Evolutionary conservation across 768 basidiomycete genomes (phyloP), one percentile per base, ranked within the genome.

Genomic region (Suillus tomentosus): DNA sequence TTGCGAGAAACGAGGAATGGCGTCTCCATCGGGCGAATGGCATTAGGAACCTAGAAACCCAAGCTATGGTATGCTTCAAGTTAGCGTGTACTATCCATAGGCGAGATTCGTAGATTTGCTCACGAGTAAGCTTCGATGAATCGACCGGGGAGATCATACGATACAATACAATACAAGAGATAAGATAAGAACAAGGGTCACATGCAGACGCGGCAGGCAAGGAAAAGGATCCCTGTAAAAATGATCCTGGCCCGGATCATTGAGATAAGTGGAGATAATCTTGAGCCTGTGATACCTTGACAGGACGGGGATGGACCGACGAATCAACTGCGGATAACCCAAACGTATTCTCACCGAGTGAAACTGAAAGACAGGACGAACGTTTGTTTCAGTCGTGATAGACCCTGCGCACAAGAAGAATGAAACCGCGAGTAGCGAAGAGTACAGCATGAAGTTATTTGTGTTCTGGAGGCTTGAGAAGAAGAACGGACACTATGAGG

Each of bases 21-120:
- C 24, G 40, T 17, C 8, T 40, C 56, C 9, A 22, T 15, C 27
- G 39, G 24, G 22, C 19, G 10, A 27, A 40, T 57, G 55, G 3
- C 40, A 19, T 42, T 27, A 31, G 36, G 39, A 19, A 39, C 22
- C 37, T 40, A 17, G 15, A 57, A 11, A 10, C 56, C 40, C 17
- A 40, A 24, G 11, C 1, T 1, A 42, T 27, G 57, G 31, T 17
- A 54, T n/a, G 15, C 31, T 34, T 54, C 19, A 13, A 58, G 56
- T 58, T 58, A 58, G 57, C 19, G 15, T 51, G 24, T 17, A 54
- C 53, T 36, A 54, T 54, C 34, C 53, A 54, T 54, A n/a, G 31
- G 2, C 10, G 17, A 53, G 34, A 36, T 54, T 36, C 34, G 3
- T 36, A 36, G 31, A 54, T 34, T 54, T 54, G 53, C 53, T 54